These are phyloP conservation scores for Amesomyces nigricolor DNA, from an alignment of 2,329 filamentous ascomycete species.

Conservation along the genomic window DNA sequence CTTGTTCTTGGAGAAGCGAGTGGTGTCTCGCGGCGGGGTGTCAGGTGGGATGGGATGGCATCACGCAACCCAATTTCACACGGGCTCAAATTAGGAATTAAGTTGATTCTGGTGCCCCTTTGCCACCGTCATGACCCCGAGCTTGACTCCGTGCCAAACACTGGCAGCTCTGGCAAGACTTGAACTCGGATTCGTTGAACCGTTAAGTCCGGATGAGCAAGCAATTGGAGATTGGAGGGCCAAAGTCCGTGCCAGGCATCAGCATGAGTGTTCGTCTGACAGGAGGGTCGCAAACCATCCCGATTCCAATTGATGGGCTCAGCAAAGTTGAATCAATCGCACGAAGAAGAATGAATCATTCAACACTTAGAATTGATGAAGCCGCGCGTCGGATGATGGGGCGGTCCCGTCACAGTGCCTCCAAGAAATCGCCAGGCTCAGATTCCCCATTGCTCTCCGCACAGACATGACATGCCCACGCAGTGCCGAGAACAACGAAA, in stretches of 20 bases:
- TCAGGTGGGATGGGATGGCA: conserved; percentile 9
- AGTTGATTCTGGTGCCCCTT: not conserved
- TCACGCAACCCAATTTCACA: not conserved
- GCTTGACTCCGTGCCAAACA: not conserved
- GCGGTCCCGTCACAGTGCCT: no score
- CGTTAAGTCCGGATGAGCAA: conserved; percentile 3
- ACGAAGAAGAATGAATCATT: no score
- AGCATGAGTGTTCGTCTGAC: not conserved
- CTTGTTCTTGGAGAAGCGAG: not conserved
- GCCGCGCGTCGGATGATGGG: no score
- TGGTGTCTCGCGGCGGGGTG: not conserved
- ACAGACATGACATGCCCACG: not conserved
- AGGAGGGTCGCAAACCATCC: not conserved
- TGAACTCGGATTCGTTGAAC: not conserved
- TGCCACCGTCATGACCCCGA: not conserved
- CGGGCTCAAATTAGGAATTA: not conserved
- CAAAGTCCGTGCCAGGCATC: not conserved
- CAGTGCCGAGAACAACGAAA: no score
- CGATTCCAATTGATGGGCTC: not conserved
- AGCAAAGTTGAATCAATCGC: not conserved
- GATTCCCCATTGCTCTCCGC: no score
- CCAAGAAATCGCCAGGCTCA: no score
- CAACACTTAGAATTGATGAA: no score
- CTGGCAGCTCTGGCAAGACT: no score
- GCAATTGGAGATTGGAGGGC: not conserved